Conservation (phyloP, 2,329 filamentous ascomycete genomes). For the Stagonosporopsis rhizophila region DNA sequence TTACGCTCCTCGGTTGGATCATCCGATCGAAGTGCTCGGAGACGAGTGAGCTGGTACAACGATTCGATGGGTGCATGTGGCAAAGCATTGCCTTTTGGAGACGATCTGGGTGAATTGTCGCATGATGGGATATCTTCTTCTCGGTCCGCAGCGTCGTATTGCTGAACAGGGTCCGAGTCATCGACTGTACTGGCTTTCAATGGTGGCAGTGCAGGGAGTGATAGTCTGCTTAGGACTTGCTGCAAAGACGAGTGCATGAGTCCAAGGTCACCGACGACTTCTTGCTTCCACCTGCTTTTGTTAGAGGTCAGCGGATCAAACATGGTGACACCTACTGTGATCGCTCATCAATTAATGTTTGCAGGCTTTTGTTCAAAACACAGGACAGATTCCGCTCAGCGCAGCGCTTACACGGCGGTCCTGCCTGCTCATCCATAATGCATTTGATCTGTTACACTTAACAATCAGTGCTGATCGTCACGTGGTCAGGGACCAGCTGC, state of each 20-base stretch:
- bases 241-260: constrained; percentile 49
- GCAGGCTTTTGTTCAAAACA: constrained; percentile 60
- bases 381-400: constrained; percentile 59
- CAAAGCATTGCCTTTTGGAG: constrained; percentile 38
- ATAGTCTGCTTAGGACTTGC: constrained; percentile 50
- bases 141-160: constrained; percentile 48
- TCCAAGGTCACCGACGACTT: constrained; percentile 35
- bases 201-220: constrained; percentile 47
- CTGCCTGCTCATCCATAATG: constrained; percentile 56
- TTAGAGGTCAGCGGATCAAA: not conserved
- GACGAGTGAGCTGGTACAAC: constrained; percentile 58
- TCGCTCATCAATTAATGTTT: constrained; percentile 58
- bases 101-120: constrained; percentile 39
- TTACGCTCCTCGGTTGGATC: constrained; percentile 51
- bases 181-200: constrained; percentile 36
- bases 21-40: constrained; percentile 43
- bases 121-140: constrained; percentile 41
- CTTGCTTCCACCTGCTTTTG: constrained; percentile 33
- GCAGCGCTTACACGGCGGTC: constrained; percentile 59
- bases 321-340: constrained; percentile 33
- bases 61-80: constrained; percentile 54
- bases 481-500: not conserved
- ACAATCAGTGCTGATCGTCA: constrained; percentile 8
- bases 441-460: constrained; percentile 54
- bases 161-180: constrained; percentile 28